Conservation (phyloP, 805 yeast genomes). For the Lipomyces yamanashiensis region DNA sequence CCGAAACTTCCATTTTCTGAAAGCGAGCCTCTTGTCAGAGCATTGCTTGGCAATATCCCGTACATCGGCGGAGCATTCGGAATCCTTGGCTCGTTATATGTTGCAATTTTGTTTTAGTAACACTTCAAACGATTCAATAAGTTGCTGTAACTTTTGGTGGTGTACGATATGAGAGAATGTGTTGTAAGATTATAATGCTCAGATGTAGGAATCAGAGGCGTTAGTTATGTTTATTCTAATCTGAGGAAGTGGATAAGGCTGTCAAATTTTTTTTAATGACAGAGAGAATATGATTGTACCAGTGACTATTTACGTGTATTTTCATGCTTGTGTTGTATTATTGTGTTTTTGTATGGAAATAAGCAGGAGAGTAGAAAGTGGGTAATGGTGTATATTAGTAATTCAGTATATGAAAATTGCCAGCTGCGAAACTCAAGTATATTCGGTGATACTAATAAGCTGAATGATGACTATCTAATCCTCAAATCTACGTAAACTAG, state of each 20-base stretch:
- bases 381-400: slow-evolving; percentile 16
- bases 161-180: slow-evolving; percentile 17
- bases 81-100: slow-evolving; percentile 24
- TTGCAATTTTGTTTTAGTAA: slow-evolving; percentile 26
- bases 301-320: background rate
- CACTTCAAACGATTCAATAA: background rate
- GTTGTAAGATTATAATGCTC: background rate
- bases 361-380: background rate
- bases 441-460: too few relatives aligned
- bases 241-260: too few relatives aligned
- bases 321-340: slow-evolving; percentile 3
- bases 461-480: too few relatives aligned
- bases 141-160: background rate
- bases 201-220: too few relatives aligned
- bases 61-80: slow-evolving; percentile 26
- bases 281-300: background rate
- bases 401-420: background rate
- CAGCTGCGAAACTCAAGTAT: background rate
- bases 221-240: too few relatives aligned
- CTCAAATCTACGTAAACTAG: too few relatives aligned
- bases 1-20: slow-evolving; percentile 49
- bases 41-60: slow-evolving; percentile 25
- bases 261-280: too few relatives aligned
- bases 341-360: background rate
- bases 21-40: slow-evolving; percentile 46